Evolutionary conservation across 805 yeast species (phyloP), one percentile per base, ranked within the genome.

Genomic region (Spathaspora passalidarum): DNA sequence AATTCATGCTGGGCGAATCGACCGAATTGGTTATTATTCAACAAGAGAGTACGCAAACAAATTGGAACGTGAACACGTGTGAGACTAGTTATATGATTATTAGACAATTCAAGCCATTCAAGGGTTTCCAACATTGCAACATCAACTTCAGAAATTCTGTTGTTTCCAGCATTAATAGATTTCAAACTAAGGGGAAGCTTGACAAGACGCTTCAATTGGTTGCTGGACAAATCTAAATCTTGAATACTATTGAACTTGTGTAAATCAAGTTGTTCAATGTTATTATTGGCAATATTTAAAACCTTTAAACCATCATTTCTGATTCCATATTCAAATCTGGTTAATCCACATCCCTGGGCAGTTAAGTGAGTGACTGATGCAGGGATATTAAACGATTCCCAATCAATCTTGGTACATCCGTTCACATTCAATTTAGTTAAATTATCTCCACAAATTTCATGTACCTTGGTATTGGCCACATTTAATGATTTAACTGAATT

Each of bases 361-460:
- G 40, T 40, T 16, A 46, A 44, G 3, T 46, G 42, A 18, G 26
- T 13, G 9, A 38, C 38, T n/a, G 14, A 35, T 3, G 29, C 16
- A 32, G 49, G 49, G 29, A 46, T 34, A 17, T 16, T 13, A 17
- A 46, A 43, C 7, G 19, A 16, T 11, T 37, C 34, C 46, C 46
- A 38, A 32, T 38, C 39, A 21, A 46, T 46, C 18, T 38, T 29
- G n/a, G 25, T 38, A 32, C 49, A 46, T 32, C 47, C 43, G 25
- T 46, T 32, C 11, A 46, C 17, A 19, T 22, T 29, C n/a, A 46
- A 26, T 32, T 46, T 46, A 1, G 34, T 39, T 16, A 46, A 38
- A 8, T 44, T 40, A 26, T 34, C 20, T 4, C 49, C 49, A 21
- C 21, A 8, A 29, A 43, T 26, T 13, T 9, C n/a, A 19, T 38